phyloP scores from a whole-genome alignment of 2,329 filamentous ascomycete species.

The Penicillium glabrum region DNA sequence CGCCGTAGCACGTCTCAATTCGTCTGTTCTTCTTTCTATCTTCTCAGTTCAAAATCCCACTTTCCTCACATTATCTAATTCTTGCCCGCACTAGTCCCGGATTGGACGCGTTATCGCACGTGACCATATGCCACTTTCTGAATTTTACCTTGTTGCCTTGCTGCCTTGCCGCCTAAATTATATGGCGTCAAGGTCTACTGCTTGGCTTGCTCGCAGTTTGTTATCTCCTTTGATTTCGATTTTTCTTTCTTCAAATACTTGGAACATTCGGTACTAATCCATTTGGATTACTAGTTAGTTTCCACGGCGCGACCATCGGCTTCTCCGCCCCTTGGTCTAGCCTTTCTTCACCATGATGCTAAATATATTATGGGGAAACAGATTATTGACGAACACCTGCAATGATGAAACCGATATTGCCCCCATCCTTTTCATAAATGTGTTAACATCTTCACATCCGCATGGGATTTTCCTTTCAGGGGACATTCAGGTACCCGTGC shows the following conservation, averaged over 20 bases:
- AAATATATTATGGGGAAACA: too few relatives aligned
- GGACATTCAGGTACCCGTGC: not conserved
- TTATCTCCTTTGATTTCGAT: not conserved
- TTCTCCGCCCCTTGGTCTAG: not conserved
- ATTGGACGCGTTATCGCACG: not conserved
- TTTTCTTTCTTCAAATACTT: not conserved
- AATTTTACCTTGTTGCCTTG: not conserved
- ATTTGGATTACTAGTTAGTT: not conserved
- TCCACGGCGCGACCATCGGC: not conserved
- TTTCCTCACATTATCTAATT: not conserved
- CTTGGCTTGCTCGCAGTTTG: not conserved
- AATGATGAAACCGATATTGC: not conserved
- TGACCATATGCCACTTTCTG: not conserved
- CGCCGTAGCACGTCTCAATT: not conserved
- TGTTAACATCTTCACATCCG: not conserved
- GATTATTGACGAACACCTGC: not conserved
- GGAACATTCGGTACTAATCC: not conserved
- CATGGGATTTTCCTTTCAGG: not conserved
- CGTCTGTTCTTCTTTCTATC: not conserved
- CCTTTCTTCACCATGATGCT: not conserved
- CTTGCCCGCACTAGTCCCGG: conserved; percentile 3
- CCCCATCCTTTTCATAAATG: not conserved
- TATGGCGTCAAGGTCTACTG: not conserved
- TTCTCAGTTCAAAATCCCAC: not conserved
- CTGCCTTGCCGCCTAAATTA: not conserved